These are phyloP conservation scores for Blastobotrys americana DNA, from an alignment of 805 yeast genomes.

Conservation along the genomic window DNA sequence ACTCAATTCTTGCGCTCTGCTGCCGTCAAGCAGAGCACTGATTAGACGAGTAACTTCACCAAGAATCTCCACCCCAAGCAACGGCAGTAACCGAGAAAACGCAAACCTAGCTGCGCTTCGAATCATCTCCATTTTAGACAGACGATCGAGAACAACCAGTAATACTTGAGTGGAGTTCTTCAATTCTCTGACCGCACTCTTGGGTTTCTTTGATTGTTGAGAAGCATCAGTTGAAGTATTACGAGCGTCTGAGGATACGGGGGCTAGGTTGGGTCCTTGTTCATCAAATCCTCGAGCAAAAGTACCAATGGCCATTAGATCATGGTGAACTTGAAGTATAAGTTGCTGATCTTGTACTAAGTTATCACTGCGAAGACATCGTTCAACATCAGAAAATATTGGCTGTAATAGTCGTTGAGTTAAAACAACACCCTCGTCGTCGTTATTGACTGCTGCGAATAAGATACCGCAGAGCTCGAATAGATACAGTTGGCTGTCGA, in stretches of 20 bases:
- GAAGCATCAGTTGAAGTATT: constrained; percentile 1
- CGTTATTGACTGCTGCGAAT: constrained; percentile 45
- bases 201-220: constrained; percentile 22
- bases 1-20: constrained; percentile 58
- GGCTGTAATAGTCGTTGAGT: constrained; percentile 69
- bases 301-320: constrained; percentile 82
- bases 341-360: constrained; percentile 34
- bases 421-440: constrained; percentile 37
- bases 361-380: constrained; percentile 31
- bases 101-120: constrained; percentile 85
- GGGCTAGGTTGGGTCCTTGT: constrained; percentile 3
- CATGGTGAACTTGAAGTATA: constrained; percentile 75
- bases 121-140: constrained; percentile 56
- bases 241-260: background rate
- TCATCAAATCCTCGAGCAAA: constrained; percentile 66
- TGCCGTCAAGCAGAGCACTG: constrained; percentile 53
- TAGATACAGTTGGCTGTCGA: constrained; percentile 71
- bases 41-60: constrained; percentile 62
- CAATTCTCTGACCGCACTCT: constrained; percentile 39
- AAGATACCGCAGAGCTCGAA: constrained; percentile 83
- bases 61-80: constrained; percentile 48
- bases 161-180: constrained; percentile 74
- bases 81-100: constrained; percentile 76
- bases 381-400: constrained; percentile 62
- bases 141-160: constrained; percentile 70